Evolutionary conservation across 495 filamentous ascomycete species (phyloP).

Genomic region (Daldinia grandis): DNA sequence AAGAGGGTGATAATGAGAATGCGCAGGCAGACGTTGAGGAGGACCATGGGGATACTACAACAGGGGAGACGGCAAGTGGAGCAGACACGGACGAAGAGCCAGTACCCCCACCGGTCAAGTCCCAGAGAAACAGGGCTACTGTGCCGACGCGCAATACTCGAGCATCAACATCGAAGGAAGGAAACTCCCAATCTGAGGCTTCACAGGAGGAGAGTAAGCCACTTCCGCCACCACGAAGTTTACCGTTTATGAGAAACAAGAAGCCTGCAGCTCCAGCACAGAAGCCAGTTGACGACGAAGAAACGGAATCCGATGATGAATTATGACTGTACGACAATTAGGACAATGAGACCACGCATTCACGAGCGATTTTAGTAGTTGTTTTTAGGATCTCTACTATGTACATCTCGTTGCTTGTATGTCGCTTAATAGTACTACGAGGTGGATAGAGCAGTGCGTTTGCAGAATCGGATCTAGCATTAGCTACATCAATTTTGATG

Average conservation of each 20-base stretch:
- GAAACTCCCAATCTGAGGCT: conserved; percentile 13
- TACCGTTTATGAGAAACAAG: conserved; percentile 48
- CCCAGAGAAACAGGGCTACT: conserved; percentile 24
- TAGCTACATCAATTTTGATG: conserved; percentile 8
- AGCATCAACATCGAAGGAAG: conserved; percentile 39
- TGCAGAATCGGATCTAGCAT: neutral
- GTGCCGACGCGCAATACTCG: conserved; percentile 21
- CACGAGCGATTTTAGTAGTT: conserved; percentile 15
- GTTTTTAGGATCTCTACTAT: neutral
- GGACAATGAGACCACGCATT: conserved; percentile 21
- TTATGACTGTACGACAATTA: conserved; percentile 41
- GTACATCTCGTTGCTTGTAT: neutral
- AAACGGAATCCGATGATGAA: conserved; percentile 57
- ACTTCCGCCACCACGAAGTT: conserved; percentile 33
- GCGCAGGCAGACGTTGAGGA: conserved; percentile 40
- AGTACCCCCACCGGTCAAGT: conserved; percentile 35
- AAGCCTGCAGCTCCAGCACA: conserved; percentile 30
- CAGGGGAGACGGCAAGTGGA: conserved; percentile 54
- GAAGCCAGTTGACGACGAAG: conserved; percentile 45
- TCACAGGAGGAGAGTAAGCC: conserved; percentile 23
- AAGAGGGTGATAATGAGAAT: conserved; percentile 42
- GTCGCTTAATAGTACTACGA: neutral
- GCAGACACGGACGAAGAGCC: conserved; percentile 55
- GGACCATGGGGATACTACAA: conserved; percentile 51
- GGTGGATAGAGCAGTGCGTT: neutral